These are phyloP conservation scores for Apiotrichum montevideense DNA, from an alignment of 1,284 basidiomycete species.

Conservation along the genomic window DNA sequence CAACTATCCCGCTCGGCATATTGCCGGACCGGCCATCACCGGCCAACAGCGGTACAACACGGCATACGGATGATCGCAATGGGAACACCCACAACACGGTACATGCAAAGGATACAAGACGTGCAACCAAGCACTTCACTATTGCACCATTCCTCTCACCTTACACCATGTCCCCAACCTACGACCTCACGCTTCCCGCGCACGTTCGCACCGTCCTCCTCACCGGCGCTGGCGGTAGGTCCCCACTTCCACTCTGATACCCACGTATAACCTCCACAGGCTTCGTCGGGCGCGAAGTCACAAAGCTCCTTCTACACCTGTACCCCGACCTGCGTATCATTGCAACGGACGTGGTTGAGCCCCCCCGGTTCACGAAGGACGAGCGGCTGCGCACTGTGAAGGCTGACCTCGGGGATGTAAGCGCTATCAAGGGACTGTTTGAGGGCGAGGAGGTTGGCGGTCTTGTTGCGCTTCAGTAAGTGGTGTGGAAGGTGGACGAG, in stretches of 20 bases:
- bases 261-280: constrained; percentile 17
- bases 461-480: constrained; percentile 45
- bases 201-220: constrained; percentile 52
- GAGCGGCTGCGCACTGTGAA: constrained; percentile 46
- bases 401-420: constrained; percentile 52
- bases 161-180: constrained; percentile 27
- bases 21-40: no score
- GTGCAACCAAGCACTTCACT: no score
- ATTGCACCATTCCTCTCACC: no score
- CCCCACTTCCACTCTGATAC: neutral
- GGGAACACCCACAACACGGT: no score
- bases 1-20: no score
- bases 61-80: no score
- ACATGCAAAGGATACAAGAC: no score
- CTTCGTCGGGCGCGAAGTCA: constrained; percentile 46
- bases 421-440: constrained; percentile 49
- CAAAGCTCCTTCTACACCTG: constrained; percentile 48
- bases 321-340: constrained; percentile 52
- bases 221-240: constrained; percentile 55
- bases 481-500: neutral
- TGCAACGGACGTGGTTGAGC: constrained; percentile 55
- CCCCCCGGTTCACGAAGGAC: constrained; percentile 48
- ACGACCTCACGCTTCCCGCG: constrained; percentile 43
- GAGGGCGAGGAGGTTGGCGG: constrained; percentile 41
- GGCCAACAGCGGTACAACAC: no score